Evolutionary conservation across 129 eudicot genomes (phyloP).

Genomic region (Helianthus tuberosus): DNA sequence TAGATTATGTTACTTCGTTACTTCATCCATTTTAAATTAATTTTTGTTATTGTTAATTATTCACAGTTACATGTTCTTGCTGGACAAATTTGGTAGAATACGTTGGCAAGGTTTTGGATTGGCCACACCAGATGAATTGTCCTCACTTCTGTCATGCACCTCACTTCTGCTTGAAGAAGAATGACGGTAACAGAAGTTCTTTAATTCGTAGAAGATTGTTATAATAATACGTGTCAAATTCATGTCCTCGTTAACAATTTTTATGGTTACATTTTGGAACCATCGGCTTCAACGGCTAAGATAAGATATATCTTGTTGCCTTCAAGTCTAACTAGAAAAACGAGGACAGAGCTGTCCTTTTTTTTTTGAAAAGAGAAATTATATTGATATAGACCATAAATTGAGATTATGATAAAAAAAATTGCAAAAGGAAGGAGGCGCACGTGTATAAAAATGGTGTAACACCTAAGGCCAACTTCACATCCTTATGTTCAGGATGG

Average conservation of each 20-base stretch:
- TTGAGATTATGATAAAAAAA: no score
- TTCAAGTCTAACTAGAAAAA: no score
- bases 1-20: neutral
- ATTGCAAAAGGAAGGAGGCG: no score
- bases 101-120: slow-evolving; percentile 94
- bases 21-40: neutral
- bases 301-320: neutral
- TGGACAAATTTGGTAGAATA: slow-evolving; percentile 89
- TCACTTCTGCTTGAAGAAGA: slow-evolving; percentile 70
- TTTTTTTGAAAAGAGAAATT: no score
- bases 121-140: slow-evolving; percentile 78
- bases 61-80: slow-evolving; percentile 77
- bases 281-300: neutral
- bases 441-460: no score
- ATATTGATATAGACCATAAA: no score
- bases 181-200: slow-evolving; percentile 12
- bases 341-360: no score
- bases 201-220: neutral
- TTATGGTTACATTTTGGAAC: neutral
- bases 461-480: no score
- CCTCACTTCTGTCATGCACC: slow-evolving; percentile 77
- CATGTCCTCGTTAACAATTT: neutral
- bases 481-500: no score
- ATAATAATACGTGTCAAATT: slow-evolving; percentile 1
- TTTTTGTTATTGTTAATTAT: slow-evolving; percentile 2